Conservation (phyloP, 129 eudicot species). For the Smallanthus sonchifolius region DNA sequence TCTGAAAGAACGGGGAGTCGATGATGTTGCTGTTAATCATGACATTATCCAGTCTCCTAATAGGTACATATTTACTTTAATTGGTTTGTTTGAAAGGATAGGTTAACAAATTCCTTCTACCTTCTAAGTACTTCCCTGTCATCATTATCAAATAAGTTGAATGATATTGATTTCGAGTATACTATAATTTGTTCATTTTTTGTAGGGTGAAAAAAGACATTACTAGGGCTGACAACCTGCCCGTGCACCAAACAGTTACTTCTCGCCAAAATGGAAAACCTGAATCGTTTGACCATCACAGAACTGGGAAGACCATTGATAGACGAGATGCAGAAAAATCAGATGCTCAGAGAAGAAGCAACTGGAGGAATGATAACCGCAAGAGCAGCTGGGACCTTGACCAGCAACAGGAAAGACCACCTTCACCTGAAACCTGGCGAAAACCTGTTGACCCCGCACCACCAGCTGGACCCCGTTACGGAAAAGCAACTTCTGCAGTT, state of each 20-base stretch:
- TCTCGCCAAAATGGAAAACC: conserved; percentile 48
- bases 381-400: conserved; percentile 54
- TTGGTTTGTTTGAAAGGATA: neutral
- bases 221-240: conserved; percentile 31
- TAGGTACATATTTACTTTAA: conserved; percentile 37
- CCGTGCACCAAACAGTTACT: conserved; percentile 34
- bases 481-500: conserved; percentile 87
- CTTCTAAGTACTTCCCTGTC: neutral
- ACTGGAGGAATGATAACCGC: conserved; percentile 62
- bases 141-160: neutral
- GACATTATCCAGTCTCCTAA: conserved; percentile 41
- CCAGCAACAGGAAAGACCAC: conserved; percentile 63
- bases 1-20: conserved; percentile 74
- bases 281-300: conserved; percentile 46
- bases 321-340: conserved; percentile 53
- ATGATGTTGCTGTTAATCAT: conserved; percentile 45
- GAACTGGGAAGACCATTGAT: conserved; percentile 39
- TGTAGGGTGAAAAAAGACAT: conserved; percentile 54
- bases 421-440: conserved; percentile 99
- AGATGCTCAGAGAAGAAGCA: conserved; percentile 69
- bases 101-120: neutral
- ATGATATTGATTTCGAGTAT: neutral
- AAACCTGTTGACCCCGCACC: conserved; percentile 64
- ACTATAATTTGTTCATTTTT: neutral
- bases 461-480: conserved; percentile 48